These are phyloP conservation scores for Salinomyces thailandicus DNA, from an alignment of 2,329 filamentous ascomycete genomes.

Conservation along the genomic window DNA sequence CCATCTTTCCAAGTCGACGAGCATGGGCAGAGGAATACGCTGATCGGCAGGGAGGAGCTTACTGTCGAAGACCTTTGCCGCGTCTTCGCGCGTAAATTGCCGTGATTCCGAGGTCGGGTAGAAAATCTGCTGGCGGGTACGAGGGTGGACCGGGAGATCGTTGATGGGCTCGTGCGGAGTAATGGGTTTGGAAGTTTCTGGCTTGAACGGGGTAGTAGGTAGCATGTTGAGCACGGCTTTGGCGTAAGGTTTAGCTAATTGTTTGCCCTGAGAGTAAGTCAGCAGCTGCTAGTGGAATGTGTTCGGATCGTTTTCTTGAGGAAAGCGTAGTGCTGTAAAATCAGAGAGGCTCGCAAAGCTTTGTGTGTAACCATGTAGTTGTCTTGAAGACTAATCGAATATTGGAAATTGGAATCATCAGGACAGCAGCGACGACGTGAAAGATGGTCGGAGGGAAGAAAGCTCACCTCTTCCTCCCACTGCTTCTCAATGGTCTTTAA, in stretches of 20 bases:
- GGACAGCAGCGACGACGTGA: conserved; percentile 17
- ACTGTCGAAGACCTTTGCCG: conserved; percentile 50
- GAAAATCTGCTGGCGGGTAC: conserved; percentile 47
- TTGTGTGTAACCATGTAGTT: conserved; percentile 75
- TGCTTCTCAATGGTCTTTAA: conserved; percentile 77
- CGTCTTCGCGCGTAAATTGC: conserved; percentile 54
- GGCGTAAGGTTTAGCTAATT: conserved; percentile 64
- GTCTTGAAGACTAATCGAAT: conserved; percentile 99
- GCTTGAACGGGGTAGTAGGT: conserved; percentile 49
- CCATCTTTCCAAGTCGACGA: conserved; percentile 42
- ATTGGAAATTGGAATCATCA: conserved; percentile 63
- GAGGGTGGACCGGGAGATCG: conserved; percentile 50
- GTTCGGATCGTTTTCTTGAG: too few species aligned
- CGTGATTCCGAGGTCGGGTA: conserved; percentile 54
- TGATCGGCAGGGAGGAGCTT: conserved; percentile 51
- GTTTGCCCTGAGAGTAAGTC: conserved; percentile 52
- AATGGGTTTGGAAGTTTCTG: conserved; percentile 22
- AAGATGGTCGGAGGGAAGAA: conserved; percentile 54
- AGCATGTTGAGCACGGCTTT: conserved; percentile 71
- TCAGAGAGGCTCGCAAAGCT: conserved; percentile 70
- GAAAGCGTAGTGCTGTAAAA: conserved; percentile 11
- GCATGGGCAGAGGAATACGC: conserved; percentile 53
- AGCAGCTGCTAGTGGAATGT: conserved; percentile 1
- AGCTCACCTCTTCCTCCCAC: conserved; percentile 65
- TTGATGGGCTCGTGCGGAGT: conserved; percentile 51